Evolutionary conservation across 257 asterid species (phyloP).

Genomic region (Eustoma russellianum): DNA sequence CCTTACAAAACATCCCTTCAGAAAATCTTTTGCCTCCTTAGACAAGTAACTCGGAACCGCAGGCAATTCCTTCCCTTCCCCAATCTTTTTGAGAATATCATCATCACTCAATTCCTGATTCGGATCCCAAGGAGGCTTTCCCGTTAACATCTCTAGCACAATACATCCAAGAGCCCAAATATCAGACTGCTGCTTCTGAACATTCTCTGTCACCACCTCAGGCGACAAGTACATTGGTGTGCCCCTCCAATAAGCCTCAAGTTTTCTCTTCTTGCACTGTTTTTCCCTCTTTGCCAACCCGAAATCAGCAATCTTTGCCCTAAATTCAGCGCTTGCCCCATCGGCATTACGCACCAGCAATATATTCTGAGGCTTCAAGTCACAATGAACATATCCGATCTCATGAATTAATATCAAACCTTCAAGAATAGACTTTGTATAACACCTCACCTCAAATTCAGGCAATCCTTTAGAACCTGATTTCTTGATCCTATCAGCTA

Average conservation of each 20-base stretch:
- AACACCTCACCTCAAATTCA: conserved; percentile 52
- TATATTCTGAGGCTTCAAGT: conserved; percentile 76
- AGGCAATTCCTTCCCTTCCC: conserved; percentile 50
- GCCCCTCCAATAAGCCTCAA: conserved; percentile 69
- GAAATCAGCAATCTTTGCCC: conserved; percentile 79
- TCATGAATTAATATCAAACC: conserved; percentile 56
- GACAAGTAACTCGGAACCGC: conserved; percentile 40
- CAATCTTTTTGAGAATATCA: conserved; percentile 41
- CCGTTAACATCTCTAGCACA: conserved; percentile 78
- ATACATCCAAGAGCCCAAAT: conserved; percentile 87
- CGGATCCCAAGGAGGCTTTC: conserved; percentile 53
- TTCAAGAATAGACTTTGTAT: conserved; percentile 46
- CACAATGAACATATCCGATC: conserved; percentile 80
- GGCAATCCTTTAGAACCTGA: conserved; percentile 47
- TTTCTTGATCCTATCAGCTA: conserved; percentile 48
- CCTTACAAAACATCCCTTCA: conserved; percentile 81
- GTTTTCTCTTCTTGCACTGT: conserved; percentile 62
- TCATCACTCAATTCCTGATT: conserved; percentile 25
- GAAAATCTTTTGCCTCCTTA: conserved; percentile 56
- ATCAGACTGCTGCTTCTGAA: conserved; percentile 65
- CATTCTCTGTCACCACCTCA: conserved; percentile 54
- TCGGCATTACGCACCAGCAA: conserved; percentile 37
- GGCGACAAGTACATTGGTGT: conserved; percentile 76
- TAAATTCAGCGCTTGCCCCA: conserved; percentile 13
- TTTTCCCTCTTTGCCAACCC: conserved; percentile 67